Percentiles rank a stretch among this genome's conserved stretches.
Evolutionary conservation across 345 rosid genomes (phyloP).

Genomic region (Ricinus communis): DNA sequence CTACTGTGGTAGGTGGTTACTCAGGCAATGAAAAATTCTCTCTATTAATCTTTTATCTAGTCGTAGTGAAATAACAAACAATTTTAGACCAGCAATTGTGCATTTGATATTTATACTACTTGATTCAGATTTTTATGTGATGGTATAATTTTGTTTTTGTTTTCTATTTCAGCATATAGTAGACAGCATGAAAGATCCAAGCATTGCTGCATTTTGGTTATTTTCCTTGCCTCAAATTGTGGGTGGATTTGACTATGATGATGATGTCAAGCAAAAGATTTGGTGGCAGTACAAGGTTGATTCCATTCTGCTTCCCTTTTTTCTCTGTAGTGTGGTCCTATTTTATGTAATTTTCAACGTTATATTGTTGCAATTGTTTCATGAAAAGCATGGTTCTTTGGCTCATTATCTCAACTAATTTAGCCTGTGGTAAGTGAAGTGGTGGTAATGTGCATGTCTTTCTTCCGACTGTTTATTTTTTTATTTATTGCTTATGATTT

Average conservation of each 20-base stretch:
- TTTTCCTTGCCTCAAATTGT: constrained; percentile 78
- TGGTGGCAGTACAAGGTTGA: constrained; percentile 93
- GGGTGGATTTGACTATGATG: constrained; percentile 84
- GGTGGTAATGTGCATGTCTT: not conserved
- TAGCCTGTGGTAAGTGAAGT: not conserved
- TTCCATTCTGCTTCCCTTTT: constrained; percentile 3
- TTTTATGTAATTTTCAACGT: constrained; percentile 8
- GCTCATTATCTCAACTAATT: not conserved
- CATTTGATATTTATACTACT: not conserved
- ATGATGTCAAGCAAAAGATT: constrained; percentile 75
- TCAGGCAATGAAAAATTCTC: not conserved
- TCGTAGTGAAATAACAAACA: not conserved
- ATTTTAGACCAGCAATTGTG: not conserved
- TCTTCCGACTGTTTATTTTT: too few relatives aligned
- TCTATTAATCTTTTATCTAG: not conserved
- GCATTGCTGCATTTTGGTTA: constrained; percentile 96
- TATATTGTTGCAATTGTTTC: not conserved
- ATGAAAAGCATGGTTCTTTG: not conserved
- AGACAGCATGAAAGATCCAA: constrained; percentile 94
- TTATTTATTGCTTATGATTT: too few relatives aligned
- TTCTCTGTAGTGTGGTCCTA: not conserved
- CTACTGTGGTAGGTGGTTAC: not conserved
- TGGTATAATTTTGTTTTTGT: constrained; percentile 12
- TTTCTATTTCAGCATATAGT: constrained; percentile 72
- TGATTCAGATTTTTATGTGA: constrained; percentile 7